These are phyloP conservation scores for Liquidambar formosana DNA, from an alignment of 164 flowering plant genomes.

Conservation along the genomic window DNA sequence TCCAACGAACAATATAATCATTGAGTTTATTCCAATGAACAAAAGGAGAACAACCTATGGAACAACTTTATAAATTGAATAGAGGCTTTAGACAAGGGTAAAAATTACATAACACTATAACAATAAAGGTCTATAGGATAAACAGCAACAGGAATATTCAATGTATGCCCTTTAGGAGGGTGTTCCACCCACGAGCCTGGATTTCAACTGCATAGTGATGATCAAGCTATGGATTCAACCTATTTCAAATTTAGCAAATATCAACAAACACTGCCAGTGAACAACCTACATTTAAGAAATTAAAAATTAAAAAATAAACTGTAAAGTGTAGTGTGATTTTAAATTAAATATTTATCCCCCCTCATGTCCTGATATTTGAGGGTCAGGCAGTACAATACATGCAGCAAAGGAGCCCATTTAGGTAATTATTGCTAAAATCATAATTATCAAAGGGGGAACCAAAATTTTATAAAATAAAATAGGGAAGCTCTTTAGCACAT, in stretches of 20 bases:
- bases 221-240: too few species aligned
- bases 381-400: background rate
- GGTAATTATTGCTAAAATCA: background rate
- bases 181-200: background rate
- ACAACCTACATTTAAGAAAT: background rate
- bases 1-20: too few species aligned
- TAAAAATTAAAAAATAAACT: background rate
- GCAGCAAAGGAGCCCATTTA: background rate
- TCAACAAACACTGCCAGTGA: too few species aligned
- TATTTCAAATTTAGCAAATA: too few species aligned
- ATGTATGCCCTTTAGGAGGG: background rate
- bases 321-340: background rate
- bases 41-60: background rate
- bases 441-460: background rate
- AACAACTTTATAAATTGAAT: too few species aligned
- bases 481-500: slow-evolving; percentile 20
- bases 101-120: background rate
- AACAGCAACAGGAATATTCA: background rate
- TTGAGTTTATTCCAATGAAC: background rate
- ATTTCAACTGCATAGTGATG: too few species aligned
- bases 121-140: background rate
- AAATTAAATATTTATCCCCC: background rate
- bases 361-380: background rate
- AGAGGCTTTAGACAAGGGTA: too few species aligned
- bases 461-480: background rate